Conservation (phyloP, 805 yeast genomes). For the Yamadazyma insecticola region DNA sequence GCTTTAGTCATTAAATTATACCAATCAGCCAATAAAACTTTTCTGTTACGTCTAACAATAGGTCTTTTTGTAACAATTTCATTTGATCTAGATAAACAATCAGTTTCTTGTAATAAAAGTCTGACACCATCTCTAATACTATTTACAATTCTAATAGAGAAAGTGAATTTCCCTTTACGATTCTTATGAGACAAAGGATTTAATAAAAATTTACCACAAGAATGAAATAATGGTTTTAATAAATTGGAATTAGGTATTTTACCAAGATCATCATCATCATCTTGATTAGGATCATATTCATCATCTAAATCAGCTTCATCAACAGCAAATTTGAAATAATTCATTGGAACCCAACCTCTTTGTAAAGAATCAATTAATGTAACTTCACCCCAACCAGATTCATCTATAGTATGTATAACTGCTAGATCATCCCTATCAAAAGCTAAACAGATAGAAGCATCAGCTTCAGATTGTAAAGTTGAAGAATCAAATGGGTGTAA, state of each 20-base stretch:
- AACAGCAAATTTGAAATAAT: slow-evolving; percentile 57
- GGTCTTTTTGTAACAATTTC: slow-evolving; percentile 63
- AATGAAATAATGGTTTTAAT: slow-evolving; percentile 49
- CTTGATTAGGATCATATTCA: slow-evolving; percentile 19
- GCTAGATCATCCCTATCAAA: slow-evolving; percentile 68
- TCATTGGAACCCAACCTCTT: slow-evolving; percentile 86
- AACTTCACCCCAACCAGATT: slow-evolving; percentile 87
- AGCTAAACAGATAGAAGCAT: slow-evolving; percentile 68
- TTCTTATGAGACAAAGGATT: slow-evolving; percentile 54
- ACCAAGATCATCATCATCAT: slow-evolving; percentile 17
- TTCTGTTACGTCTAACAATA: slow-evolving; percentile 58
- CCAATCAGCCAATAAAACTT: slow-evolving; percentile 74
- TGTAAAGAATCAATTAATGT: slow-evolving; percentile 57
- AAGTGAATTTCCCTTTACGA: slow-evolving; percentile 41
- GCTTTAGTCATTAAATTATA: slow-evolving; percentile 73
- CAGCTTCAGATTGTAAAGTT: slow-evolving; percentile 58
- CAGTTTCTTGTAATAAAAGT: slow-evolving; percentile 56
- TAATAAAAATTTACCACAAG: slow-evolving; percentile 62
- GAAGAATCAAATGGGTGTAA: slow-evolving; percentile 55
- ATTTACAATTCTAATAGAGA: slow-evolving; percentile 55
- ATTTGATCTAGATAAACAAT: slow-evolving; percentile 71
- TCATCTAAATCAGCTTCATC: slow-evolving; percentile 18
- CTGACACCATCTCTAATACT: slow-evolving; percentile 72
- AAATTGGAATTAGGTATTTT: slow-evolving; percentile 41
- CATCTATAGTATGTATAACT: slow-evolving; percentile 73